These are phyloP conservation scores for Heterobasidion irregulare DNA, from an alignment of 1,284 basidiomycete species.

Conservation along the genomic window DNA sequence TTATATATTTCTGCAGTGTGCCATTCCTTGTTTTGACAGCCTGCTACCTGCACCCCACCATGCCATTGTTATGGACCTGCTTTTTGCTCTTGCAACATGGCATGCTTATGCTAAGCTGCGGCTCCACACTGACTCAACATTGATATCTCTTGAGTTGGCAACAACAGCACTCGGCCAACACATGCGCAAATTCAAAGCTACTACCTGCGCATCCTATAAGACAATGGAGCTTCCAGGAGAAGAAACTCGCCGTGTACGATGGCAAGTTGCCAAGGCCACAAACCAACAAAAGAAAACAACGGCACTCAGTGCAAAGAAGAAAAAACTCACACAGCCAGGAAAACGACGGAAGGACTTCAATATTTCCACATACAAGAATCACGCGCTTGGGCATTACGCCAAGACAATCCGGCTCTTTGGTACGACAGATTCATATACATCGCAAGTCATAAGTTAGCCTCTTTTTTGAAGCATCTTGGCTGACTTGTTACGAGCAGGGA, in stretches of 20 bases:
- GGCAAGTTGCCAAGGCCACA: constrained; percentile 1
- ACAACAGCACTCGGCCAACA: constrained; percentile 13
- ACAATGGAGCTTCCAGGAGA: constrained; percentile 21
- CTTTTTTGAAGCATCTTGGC: neutral
- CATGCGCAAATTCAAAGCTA: constrained; percentile 13
- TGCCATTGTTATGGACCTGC: constrained; percentile 13
- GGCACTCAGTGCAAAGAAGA: neutral
- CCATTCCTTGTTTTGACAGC: constrained; percentile 21
- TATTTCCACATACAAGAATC: constrained; percentile 15
- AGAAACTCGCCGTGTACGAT: constrained; percentile 11
- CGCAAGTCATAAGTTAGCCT: constrained; percentile 12
- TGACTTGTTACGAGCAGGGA: neutral
- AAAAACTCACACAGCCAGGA: neutral
- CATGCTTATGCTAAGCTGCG: constrained; percentile 24
- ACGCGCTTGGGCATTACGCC: constrained; percentile 15
- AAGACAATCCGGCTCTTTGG: constrained; percentile 12
- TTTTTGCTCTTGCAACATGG: constrained; percentile 20
- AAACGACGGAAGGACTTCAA: constrained; percentile 6
- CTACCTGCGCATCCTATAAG: constrained; percentile 10
- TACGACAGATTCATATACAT: constrained; percentile 17
- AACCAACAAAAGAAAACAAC: neutral
- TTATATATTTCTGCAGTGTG: constrained; percentile 14
- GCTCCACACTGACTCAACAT: constrained; percentile 18
- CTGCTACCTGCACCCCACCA: constrained; percentile 17
- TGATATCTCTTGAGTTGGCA: constrained; percentile 9